phyloP scores from a whole-genome alignment of 192 early-diverging fungal species.

The Backusella parvicylindrica region DNA sequence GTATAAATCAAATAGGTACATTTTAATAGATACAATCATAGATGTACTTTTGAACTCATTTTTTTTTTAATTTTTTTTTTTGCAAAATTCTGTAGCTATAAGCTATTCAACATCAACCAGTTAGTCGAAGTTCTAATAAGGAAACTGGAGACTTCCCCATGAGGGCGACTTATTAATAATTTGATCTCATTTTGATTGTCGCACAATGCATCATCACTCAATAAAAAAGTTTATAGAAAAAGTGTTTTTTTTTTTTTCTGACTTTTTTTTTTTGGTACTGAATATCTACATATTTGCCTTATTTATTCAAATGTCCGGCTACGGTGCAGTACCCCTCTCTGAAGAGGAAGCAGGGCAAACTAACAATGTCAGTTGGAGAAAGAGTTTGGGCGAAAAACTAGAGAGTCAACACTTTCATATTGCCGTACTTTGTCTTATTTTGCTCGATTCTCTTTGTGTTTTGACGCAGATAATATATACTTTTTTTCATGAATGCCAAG shows the following conservation, averaged over 20 bases:
- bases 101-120: too few relatives aligned
- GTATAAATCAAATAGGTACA: too few relatives aligned
- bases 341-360: not conserved
- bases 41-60: too few relatives aligned
- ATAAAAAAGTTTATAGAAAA: not conserved
- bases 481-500: conserved; percentile 33
- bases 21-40: too few relatives aligned
- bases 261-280: not conserved
- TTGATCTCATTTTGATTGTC: not conserved
- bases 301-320: not conserved
- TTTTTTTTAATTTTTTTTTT: too few relatives aligned
- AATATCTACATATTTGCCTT: not conserved
- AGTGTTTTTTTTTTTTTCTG: too few relatives aligned
- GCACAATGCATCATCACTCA: not conserved
- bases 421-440: conserved; percentile 19
- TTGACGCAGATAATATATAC: conserved; percentile 31
- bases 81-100: too few relatives aligned
- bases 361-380: conserved; percentile 14
- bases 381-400: conserved; percentile 21
- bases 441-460: conserved; percentile 24
- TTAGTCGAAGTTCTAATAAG: too few relatives aligned
- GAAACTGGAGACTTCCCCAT: too few relatives aligned
- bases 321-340: not conserved
- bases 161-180: too few relatives aligned
- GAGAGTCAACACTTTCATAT: conserved; percentile 24